These are phyloP conservation scores for Immersiporthe knoxdaviesiana DNA, from an alignment of 2,329 filamentous ascomycete genomes.

Conservation along the genomic window DNA sequence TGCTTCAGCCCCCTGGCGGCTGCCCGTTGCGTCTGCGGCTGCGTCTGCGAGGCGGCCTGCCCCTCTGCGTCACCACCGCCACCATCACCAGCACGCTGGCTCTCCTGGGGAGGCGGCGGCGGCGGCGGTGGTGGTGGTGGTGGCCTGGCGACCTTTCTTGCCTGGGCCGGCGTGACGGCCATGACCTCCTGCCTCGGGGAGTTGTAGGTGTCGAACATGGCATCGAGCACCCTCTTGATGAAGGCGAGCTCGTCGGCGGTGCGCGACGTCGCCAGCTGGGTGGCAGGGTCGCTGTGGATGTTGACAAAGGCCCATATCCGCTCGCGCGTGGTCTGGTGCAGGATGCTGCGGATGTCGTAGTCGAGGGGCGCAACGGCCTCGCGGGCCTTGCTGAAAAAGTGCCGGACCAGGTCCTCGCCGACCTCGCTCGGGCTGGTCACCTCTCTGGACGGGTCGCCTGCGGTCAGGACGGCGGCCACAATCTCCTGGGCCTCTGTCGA, in stretches of 20 bases:
- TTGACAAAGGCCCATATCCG: constrained; percentile 87
- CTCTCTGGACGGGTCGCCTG: constrained; percentile 44
- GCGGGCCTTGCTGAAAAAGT: constrained; percentile 72
- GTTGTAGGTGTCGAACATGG: constrained; percentile 91
- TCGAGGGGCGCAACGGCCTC: constrained; percentile 77
- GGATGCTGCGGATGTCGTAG: constrained; percentile 78
- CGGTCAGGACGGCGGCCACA: constrained; percentile 75
- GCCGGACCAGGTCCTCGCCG: constrained; percentile 66
- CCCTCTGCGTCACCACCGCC: constrained; percentile 38
- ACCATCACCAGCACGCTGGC: constrained; percentile 40
- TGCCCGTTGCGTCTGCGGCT: constrained; percentile 38
- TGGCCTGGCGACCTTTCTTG: constrained; percentile 68
- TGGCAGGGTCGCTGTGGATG: constrained; percentile 79
- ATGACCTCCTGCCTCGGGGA: constrained; percentile 78
- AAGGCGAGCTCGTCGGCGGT: constrained; percentile 85
- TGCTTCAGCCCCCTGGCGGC: constrained; percentile 68
- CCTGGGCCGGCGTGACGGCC: constrained; percentile 79
- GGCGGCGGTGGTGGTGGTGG: constrained; percentile 53
- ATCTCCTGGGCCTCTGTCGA: constrained; percentile 73
- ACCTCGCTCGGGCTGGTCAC: constrained; percentile 63
- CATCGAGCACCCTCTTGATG: constrained; percentile 83
- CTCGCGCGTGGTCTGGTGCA: constrained; percentile 68
- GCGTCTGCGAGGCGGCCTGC: constrained; percentile 30
- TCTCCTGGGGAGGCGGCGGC: constrained; percentile 47
- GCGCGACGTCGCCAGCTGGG: constrained; percentile 83